Percentiles rank a stretch among this genome's conserved stretches.
Evolutionary conservation across 306 rosid species (phyloP).

Genomic region (Quercus berberidifolia): DNA sequence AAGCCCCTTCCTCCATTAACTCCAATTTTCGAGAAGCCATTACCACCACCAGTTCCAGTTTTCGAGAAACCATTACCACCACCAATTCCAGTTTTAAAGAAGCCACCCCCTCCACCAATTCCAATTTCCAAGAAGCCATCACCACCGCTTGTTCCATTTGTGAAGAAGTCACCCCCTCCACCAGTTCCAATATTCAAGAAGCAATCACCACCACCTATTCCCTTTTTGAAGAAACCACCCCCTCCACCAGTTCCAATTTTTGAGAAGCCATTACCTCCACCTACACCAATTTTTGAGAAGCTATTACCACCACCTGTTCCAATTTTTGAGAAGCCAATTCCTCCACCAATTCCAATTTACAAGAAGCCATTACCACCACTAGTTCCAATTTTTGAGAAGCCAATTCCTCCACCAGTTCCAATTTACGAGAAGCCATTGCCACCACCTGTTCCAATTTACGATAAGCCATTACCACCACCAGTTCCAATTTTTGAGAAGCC

Average conservation of each 20-base stretch:
- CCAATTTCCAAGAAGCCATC: constrained; percentile 2
- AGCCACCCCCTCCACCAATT: neutral
- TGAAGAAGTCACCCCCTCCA: neutral
- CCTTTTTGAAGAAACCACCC: neutral
- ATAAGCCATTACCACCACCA: neutral
- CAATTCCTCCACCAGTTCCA: neutral
- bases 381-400: neutral
- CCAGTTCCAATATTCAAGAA: constrained; percentile 1
- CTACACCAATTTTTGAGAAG: neutral
- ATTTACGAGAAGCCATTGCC: constrained; percentile 17
- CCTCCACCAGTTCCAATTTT: neutral
- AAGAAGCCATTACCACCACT: neutral
- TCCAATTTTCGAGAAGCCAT: neutral
- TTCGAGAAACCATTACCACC: neutral
- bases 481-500: neutral
- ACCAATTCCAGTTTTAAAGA: neutral
- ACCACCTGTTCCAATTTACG: neutral
- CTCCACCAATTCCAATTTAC: too few species aligned
- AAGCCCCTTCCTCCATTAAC: neutral
- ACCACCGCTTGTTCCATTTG: neutral
- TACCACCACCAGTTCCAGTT: neutral
- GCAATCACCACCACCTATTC: neutral
- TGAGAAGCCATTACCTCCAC: constrained; percentile 24
- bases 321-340: too few species aligned
- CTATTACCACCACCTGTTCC: neutral